Evolutionary conservation across 176 grass and related monocot genomes (phyloP).

Genomic region (Eragrostis nindensis): DNA sequence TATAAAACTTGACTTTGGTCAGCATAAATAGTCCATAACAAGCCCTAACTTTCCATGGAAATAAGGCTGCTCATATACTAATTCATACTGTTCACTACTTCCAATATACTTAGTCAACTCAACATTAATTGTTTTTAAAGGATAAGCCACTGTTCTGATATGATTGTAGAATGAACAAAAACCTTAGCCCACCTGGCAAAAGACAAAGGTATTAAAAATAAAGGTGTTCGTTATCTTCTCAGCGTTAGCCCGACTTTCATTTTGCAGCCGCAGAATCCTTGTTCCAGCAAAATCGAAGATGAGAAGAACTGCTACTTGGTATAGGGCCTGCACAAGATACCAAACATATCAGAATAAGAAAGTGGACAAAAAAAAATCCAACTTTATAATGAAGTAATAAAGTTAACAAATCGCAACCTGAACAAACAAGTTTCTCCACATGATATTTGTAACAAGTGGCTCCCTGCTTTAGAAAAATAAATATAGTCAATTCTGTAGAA

Average conservation of each 20-base stretch:
- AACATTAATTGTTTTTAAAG: not conserved
- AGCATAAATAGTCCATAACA: constrained; percentile 4
- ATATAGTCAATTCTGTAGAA: constrained; percentile 19
- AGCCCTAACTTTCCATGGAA: not conserved
- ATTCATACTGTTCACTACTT: not conserved
- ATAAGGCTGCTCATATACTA: not conserved
- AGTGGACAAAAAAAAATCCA: constrained; percentile 17
- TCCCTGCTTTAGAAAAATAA: constrained; percentile 64
- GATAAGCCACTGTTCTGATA: constrained; percentile 1
- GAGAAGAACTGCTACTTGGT: constrained; percentile 85
- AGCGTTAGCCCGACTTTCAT: constrained; percentile 54
- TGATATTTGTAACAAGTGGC: constrained; percentile 91
- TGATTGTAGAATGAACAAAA: constrained; percentile 21
- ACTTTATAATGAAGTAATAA: constrained; percentile 14
- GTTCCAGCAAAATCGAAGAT: constrained; percentile 74
- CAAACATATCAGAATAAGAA: constrained; percentile 26
- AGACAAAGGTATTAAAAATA: constrained; percentile 93
- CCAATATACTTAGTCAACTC: constrained; percentile 11
- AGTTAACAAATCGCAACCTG: constrained; percentile 58
- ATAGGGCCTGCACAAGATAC: constrained; percentile 65
- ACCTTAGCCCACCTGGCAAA: constrained; percentile 66
- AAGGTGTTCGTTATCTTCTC: constrained; percentile 89
- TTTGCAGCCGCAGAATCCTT: constrained; percentile 63
- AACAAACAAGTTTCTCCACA: constrained; percentile 96
- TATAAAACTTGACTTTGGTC: not conserved